phyloP scores from a whole-genome alignment of 1,284 basidiomycete genomes.

The Pseudomicrostroma phylloplanum region DNA sequence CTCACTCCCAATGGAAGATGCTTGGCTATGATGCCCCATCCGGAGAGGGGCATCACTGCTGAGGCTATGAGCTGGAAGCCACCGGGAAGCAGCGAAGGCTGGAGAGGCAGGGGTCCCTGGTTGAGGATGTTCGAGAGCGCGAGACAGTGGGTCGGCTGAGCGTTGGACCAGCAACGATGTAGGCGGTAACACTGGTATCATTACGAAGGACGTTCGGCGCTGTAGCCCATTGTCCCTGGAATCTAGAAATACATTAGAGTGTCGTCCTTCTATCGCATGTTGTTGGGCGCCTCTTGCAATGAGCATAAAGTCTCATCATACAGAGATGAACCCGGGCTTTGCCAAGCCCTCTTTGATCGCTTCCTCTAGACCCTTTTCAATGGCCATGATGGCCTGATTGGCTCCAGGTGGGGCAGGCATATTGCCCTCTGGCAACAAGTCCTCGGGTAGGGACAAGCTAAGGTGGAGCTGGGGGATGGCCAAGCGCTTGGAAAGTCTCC shows the following conservation, averaged over 20 bases:
- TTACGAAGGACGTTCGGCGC: too few relatives aligned
- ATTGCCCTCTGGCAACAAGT: constrained; percentile 54
- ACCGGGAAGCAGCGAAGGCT: constrained; percentile 22
- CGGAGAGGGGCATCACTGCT: constrained; percentile 48
- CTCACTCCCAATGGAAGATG: constrained; percentile 79
- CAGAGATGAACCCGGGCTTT: too few relatives aligned
- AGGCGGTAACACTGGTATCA: too few relatives aligned
- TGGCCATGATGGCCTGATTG: not conserved
- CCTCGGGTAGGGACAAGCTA: not conserved
- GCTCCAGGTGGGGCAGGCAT: not conserved
- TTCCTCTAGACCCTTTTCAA: not conserved
- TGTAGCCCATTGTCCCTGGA: too few relatives aligned
- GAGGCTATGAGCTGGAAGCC: constrained; percentile 50
- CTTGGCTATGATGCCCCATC: constrained; percentile 84
- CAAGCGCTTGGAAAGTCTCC: not conserved
- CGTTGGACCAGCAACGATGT: not conserved
- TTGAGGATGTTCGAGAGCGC: constrained; percentile 91
- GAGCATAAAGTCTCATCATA: too few relatives aligned
- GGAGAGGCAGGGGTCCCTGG: constrained; percentile 75
- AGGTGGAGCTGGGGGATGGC: constrained; percentile 5
- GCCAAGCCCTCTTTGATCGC: not conserved
- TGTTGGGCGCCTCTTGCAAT: too few relatives aligned
- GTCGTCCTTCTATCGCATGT: too few relatives aligned
- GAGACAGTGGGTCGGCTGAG: constrained; percentile 51
- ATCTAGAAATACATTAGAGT: too few relatives aligned